These are phyloP conservation scores for Hemileccinum impolitum DNA, from an alignment of 768 basidiomycete species.

Conservation along the genomic window DNA sequence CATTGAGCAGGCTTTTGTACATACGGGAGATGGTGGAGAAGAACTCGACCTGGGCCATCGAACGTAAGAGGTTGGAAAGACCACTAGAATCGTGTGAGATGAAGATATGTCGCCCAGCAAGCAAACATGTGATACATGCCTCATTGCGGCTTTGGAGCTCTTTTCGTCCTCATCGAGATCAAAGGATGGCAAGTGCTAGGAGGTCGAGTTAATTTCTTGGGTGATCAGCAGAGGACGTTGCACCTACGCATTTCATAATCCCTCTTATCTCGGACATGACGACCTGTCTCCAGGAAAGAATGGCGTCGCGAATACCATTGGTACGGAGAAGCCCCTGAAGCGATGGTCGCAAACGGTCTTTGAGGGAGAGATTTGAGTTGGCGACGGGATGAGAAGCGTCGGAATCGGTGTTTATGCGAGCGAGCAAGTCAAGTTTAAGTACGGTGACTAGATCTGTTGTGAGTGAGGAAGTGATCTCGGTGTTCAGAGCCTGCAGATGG, in stretches of 20 bases:
- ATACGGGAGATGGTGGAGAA: constrained; percentile 55
- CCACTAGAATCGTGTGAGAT: constrained; percentile 19
- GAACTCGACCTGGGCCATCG: constrained; percentile 69
- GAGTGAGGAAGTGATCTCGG: constrained; percentile 74
- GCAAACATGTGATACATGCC: constrained; percentile 13
- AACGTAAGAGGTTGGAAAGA: constrained; percentile 55
- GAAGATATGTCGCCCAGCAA: not conserved
- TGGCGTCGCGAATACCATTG: constrained; percentile 64
- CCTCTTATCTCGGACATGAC: constrained; percentile 58
- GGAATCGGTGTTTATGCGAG: constrained; percentile 40
- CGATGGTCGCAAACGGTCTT: constrained; percentile 67
- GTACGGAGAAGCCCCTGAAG: constrained; percentile 76
- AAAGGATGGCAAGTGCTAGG: constrained; percentile 59
- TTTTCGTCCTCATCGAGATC: constrained; percentile 52
- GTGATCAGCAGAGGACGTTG: not conserved
- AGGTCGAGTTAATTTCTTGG: not conserved
- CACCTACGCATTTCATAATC: constrained; percentile 57
- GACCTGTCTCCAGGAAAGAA: constrained; percentile 66
- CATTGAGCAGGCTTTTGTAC: constrained; percentile 59
- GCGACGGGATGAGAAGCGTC: constrained; percentile 10
- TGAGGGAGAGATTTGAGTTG: constrained; percentile 43
- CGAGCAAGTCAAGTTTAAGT: constrained; percentile 62
- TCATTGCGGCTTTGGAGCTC: constrained; percentile 28
- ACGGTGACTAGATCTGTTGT: constrained; percentile 75
- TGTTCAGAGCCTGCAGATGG: constrained; percentile 66